These are phyloP conservation scores for Pythium brachiatum DNA, from an alignment of 352 stramenopile genomes.

Conservation along the genomic window DNA sequence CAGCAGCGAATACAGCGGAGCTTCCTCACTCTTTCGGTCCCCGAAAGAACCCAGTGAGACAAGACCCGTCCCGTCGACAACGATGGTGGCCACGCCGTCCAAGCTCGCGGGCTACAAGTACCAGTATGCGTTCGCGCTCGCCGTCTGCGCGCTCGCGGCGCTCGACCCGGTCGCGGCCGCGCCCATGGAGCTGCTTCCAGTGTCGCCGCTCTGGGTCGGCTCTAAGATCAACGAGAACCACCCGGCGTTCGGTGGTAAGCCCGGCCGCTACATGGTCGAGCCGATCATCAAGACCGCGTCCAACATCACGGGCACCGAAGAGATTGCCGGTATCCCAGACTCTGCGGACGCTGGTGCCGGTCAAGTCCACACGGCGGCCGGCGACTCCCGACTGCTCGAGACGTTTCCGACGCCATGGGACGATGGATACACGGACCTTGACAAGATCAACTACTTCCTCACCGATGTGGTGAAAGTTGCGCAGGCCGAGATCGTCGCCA, in stretches of 20 bases:
- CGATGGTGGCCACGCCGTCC: constrained; percentile 18
- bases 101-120: constrained; percentile 15
- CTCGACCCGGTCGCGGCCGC: constrained; percentile 4
- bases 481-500: neutral
- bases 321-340: constrained; percentile 11
- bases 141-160: constrained; percentile 4
- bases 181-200: constrained; percentile 11
- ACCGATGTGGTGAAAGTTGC: neutral
- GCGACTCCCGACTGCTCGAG: constrained; percentile 10
- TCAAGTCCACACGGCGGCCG: neutral
- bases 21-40: neutral
- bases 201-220: constrained; percentile 11
- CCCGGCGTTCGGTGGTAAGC: constrained; percentile 19
- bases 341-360: neutral
- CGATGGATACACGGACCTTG: constrained; percentile 9
- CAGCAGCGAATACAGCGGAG: neutral
- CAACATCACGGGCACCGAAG: constrained; percentile 9
- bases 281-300: constrained; percentile 15
- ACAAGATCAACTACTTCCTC: constrained; percentile 21
- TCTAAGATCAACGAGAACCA: constrained; percentile 14
- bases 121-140: constrained; percentile 11
- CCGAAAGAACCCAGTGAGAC: neutral
- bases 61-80: constrained; percentile 1
- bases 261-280: constrained; percentile 8
- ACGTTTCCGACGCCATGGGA: constrained; percentile 3